These are phyloP conservation scores for Salvia splendens DNA, from an alignment of 257 asterid genomes.

Conservation along the genomic window DNA sequence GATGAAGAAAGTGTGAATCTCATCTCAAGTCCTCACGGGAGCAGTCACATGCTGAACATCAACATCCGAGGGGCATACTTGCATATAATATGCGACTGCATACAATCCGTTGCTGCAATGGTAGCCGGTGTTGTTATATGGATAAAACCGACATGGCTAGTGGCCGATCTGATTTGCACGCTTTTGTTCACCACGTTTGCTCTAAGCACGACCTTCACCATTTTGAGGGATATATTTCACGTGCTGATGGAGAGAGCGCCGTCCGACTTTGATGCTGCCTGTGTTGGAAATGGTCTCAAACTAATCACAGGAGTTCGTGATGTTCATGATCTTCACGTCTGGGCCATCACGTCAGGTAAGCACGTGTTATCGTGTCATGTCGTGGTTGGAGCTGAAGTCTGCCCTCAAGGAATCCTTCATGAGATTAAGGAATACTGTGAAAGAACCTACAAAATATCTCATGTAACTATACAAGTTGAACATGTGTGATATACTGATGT, in stretches of 20 bases:
- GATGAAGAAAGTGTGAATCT: constrained; percentile 40
- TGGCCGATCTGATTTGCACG: constrained; percentile 69
- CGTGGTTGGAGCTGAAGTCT: constrained; percentile 45
- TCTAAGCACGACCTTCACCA: constrained; percentile 54
- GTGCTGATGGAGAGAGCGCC: constrained; percentile 78
- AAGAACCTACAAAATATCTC: constrained; percentile 50
- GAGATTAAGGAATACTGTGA: constrained; percentile 55
- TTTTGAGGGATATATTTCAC: constrained; percentile 51
- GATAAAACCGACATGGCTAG: constrained; percentile 67
- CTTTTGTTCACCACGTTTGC: constrained; percentile 57
- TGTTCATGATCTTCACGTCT: constrained; percentile 78
- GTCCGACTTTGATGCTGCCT: constrained; percentile 44
- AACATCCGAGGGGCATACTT: constrained; percentile 81
- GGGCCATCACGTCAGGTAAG: constrained; percentile 71
- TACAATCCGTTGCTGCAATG: constrained; percentile 85
- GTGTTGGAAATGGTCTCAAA: constrained; percentile 55
- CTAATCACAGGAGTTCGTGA: constrained; percentile 51
- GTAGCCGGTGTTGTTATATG: constrained; percentile 74
- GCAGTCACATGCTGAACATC: constrained; percentile 44
- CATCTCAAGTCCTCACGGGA: constrained; percentile 36
- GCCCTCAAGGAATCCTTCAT: constrained; percentile 46
- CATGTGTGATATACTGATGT: constrained; percentile 28
- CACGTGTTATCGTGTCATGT: constrained; percentile 66
- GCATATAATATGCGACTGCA: constrained; percentile 67
- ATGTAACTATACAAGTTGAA: constrained; percentile 74